Conservation (phyloP, 441 rosid genomes). For the Lepidium campestre region DNA sequence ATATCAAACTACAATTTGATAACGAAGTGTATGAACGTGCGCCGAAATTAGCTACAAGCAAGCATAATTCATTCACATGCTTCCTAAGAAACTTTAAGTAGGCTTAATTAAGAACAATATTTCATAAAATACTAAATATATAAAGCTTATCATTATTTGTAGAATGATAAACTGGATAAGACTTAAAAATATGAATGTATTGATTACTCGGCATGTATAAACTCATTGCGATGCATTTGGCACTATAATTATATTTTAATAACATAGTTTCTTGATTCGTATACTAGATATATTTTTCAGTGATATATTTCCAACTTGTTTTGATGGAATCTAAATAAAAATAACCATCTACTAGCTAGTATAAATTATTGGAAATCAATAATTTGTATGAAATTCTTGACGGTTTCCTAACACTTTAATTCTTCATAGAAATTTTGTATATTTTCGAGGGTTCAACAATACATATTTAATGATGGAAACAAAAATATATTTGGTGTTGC, state of each 20-base stretch:
- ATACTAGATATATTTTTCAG: background rate
- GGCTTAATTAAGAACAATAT: background rate
- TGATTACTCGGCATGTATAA: background rate
- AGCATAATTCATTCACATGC: conserved; percentile 26
- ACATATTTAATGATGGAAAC: background rate
- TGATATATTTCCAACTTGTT: too few species aligned
- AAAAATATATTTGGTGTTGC: background rate
- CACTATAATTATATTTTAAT: background rate
- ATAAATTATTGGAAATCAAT: too few species aligned
- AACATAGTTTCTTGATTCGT: background rate
- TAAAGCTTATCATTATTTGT: background rate
- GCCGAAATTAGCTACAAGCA: conserved; percentile 18
- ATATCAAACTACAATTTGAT: conserved; percentile 13
- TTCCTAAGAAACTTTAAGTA: conserved; percentile 3
- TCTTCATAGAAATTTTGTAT: too few species aligned
- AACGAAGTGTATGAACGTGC: conserved; percentile 16
- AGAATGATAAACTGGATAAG: conserved; percentile 12
- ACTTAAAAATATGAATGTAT: background rate
- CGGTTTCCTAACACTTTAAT: too few species aligned
- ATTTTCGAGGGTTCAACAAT: too few species aligned
- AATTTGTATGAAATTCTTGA: too few species aligned
- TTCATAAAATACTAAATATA: background rate
- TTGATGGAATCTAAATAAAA: too few species aligned
- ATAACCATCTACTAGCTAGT: too few species aligned
- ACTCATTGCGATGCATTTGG: background rate